Percentiles rank a stretch among this genome's conserved stretches.
Conservation (phyloP, 805 yeast species). For the Millerozyma acaciae region DNA sequence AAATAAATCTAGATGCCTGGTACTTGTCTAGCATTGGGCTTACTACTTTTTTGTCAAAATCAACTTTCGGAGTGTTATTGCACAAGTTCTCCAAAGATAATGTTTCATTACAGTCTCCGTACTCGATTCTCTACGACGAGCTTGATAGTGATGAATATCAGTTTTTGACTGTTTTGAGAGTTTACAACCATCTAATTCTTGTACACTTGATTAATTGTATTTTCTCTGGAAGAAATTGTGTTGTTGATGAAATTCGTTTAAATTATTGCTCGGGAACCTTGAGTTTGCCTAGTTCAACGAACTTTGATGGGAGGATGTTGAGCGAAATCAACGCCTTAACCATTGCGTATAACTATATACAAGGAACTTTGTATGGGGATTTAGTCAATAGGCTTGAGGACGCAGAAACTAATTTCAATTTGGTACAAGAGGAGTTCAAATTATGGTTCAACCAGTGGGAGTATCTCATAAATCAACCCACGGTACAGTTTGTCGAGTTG, state of each 20-base stretch:
- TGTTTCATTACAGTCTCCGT: constrained; percentile 10
- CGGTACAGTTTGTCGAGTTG: constrained; percentile 69
- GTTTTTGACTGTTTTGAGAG: constrained; percentile 53
- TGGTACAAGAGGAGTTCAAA: constrained; percentile 46
- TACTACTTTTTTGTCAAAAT: constrained; percentile 54
- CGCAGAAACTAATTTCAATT: constrained; percentile 22
- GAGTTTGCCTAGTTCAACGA: constrained; percentile 58
- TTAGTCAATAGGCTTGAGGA: constrained; percentile 11
- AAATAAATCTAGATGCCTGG: constrained; percentile 65
- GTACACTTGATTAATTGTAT: constrained; percentile 66
- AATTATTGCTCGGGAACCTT: constrained; percentile 57
- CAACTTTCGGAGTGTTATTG: constrained; percentile 41
- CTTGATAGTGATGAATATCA: constrained; percentile 43
- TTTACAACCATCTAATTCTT: constrained; percentile 69
- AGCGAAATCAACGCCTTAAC: constrained; percentile 65
- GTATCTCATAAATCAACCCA: constrained; percentile 63
- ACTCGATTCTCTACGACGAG: constrained; percentile 30
- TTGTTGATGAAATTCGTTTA: constrained; percentile 56
- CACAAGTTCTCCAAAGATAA: constrained; percentile 1
- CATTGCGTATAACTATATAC: constrained; percentile 56
- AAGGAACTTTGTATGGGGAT: constrained; percentile 25
- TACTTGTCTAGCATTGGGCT: constrained; percentile 61
- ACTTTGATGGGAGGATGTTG: constrained; percentile 80
- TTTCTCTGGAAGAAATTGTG: constrained; percentile 60
- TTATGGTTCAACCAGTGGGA: constrained; percentile 70